phyloP scores from a whole-genome alignment of 2,329 filamentous ascomycete species.

The Neonectria hederae region DNA sequence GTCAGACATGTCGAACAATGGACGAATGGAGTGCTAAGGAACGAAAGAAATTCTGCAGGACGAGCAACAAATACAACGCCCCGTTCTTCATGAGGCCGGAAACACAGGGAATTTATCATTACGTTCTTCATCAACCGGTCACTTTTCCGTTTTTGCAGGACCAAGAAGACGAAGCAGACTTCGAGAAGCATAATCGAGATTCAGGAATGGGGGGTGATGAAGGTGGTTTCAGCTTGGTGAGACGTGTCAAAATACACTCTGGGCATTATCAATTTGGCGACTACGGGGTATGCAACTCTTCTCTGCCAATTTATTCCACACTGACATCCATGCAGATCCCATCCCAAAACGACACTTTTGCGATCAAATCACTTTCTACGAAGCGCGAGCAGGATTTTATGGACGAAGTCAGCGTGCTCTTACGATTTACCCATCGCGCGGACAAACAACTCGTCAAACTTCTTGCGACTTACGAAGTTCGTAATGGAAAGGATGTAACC shows the following conservation, averaged over 20 bases:
- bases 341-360: background rate
- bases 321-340: background rate
- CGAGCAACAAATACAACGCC: background rate
- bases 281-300: background rate
- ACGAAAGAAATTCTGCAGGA: background rate
- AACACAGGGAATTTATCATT: background rate
- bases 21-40: background rate
- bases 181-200: background rate
- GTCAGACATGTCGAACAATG: background rate
- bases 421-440: background rate
- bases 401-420: background rate
- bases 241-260: background rate
- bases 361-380: background rate
- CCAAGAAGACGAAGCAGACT: background rate
- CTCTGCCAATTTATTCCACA: too few relatives aligned
- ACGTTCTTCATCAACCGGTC: background rate
- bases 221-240: background rate
- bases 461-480: background rate
- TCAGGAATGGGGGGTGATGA: background rate
- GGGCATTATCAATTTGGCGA: background rate
- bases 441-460: conserved; percentile 4
- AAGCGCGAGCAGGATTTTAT: background rate
- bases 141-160: background rate
- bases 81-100: background rate
- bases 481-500: rapidly evolving